Conservation (phyloP, 2,329 filamentous ascomycete species). For the Coniella lustricola region DNA sequence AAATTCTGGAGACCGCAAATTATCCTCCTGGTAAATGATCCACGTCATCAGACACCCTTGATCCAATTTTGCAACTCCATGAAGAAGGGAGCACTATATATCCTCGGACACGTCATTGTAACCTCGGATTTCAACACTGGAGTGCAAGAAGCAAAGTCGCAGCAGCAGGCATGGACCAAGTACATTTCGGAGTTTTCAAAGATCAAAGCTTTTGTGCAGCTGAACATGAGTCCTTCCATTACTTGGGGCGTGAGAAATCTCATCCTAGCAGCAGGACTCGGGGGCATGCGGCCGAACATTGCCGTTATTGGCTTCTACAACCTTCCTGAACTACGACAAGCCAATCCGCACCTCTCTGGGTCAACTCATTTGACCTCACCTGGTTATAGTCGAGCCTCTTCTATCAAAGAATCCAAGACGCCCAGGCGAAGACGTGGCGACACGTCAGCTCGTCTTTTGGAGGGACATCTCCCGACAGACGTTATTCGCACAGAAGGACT, state of each 20-base stretch:
- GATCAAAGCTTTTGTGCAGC: constrained; percentile 85
- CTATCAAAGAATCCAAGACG: not conserved
- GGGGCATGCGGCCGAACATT: constrained; percentile 85
- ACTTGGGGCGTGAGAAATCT: constrained; percentile 83
- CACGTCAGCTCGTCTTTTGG: constrained; percentile 48
- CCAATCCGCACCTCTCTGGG: not conserved
- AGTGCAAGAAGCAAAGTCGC: constrained; percentile 72
- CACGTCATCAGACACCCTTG: constrained; percentile 71
- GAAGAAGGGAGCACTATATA: constrained; percentile 81
- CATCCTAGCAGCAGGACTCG: constrained; percentile 72
- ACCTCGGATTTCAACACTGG: constrained; percentile 73
- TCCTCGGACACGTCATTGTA: constrained; percentile 82
- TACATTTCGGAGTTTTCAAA: constrained; percentile 76
- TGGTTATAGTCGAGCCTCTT: not conserved
- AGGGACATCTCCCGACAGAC: constrained; percentile 60
- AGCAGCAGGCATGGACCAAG: constrained; percentile 77
- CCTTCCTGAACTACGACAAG: constrained; percentile 61
- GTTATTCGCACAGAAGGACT: constrained; percentile 59
- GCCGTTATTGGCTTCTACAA: constrained; percentile 76
- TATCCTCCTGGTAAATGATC: constrained; percentile 74
- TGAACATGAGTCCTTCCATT: constrained; percentile 73
- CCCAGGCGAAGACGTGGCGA: constrained; percentile 39
- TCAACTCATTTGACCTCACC: not conserved
- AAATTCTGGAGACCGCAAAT: constrained; percentile 93
- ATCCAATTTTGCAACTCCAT: constrained; percentile 89